Evolutionary conservation across 768 basidiomycete species (phyloP).

Genomic region (Naganishia friedmannii): DNA sequence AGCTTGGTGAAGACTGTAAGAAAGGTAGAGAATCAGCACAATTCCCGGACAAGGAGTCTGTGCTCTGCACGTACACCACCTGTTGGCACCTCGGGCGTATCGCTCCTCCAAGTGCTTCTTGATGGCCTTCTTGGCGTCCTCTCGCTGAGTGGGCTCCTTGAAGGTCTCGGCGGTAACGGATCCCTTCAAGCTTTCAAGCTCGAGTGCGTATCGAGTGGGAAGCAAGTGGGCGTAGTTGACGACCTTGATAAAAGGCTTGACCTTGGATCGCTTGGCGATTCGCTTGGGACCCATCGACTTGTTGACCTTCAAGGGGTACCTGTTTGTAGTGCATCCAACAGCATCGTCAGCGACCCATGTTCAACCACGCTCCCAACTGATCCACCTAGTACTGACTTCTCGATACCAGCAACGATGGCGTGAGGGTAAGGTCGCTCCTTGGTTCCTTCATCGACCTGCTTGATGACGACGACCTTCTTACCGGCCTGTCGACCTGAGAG

Average conservation of each 20-base stretch:
- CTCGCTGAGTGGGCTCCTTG: conserved; percentile 94
- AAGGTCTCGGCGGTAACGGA: conserved; percentile 80
- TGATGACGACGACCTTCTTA: conserved; percentile 98
- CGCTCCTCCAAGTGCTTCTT: conserved; percentile 96
- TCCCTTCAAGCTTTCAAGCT: conserved; percentile 91
- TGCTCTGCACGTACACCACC: conserved; percentile 64
- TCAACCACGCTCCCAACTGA: background rate
- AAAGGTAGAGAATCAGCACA: background rate
- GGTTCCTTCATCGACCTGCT: conserved; percentile 93
- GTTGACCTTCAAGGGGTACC: conserved; percentile 94
- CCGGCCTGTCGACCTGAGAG: conserved; percentile 99
- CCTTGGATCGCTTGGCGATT: conserved; percentile 83
- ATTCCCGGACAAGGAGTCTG: background rate
- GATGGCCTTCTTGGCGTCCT: conserved; percentile 89
- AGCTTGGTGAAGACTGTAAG: conserved; percentile 52
- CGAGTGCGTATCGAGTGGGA: conserved; percentile 97
- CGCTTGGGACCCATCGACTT: conserved; percentile 97
- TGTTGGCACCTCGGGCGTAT: conserved; percentile 90
- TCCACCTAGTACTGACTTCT: conserved; percentile 58
- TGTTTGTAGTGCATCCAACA: conserved; percentile 21
- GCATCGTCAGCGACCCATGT: background rate
- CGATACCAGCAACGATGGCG: conserved; percentile 96
- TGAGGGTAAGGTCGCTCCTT: conserved; percentile 96
- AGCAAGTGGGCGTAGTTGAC: conserved; percentile 99
- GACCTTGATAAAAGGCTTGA: conserved; percentile 99